Evolutionary conservation across 305 asterid genomes (phyloP), one percentile per base, ranked within the genome.

Genomic region (Rubia tinctorum): DNA sequence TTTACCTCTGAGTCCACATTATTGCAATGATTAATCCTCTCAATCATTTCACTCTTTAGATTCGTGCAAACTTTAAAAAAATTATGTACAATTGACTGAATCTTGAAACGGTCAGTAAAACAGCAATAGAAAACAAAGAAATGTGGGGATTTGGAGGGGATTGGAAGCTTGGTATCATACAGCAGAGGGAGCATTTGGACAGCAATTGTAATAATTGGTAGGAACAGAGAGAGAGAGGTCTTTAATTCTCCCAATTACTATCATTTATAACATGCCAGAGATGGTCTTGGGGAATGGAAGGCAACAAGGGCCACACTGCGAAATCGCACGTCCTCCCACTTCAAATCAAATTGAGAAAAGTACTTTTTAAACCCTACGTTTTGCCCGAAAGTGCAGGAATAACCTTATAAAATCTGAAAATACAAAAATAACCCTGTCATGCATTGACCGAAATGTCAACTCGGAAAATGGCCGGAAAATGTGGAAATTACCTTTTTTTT

Each of bases 81-180:
- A 2, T 58, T 4, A 8, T 55, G 61, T 22, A 58, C 27, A 58
- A 58, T 58, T 22, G 30, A 56, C 61, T n/a, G 7, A 4, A 14
- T 14, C n/a, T 2, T 13, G n/a, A 17, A 47, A 15, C 9, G 45
- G 4, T 40, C 23, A 62, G 65, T 61, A 60, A 11, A 17, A 20
- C 18, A n/a, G 34, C 66, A 37, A 22, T 59, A 10, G 64, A 61
- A 23, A 70, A 65, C 23, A 37, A 56, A 63, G 25, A 43, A 74
- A 74, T 27, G 30, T 27, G 30, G 1, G 30, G 30, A 27, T 27
- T 27, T 27, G 44, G 71, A 69, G 11, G 71, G 53, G 53, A 18
- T 58, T 66, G 6, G 63, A 71, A 61, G 62, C 79, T 67, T 65
- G 66, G 71, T 63, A 49, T 66, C 63, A 20, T 63, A 61, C 4